Evolutionary conservation across 495 filamentous ascomycete genomes (phyloP), one percentile per base, ranked within the genome.

Genomic region (Bathelium albidoporum): DNA sequence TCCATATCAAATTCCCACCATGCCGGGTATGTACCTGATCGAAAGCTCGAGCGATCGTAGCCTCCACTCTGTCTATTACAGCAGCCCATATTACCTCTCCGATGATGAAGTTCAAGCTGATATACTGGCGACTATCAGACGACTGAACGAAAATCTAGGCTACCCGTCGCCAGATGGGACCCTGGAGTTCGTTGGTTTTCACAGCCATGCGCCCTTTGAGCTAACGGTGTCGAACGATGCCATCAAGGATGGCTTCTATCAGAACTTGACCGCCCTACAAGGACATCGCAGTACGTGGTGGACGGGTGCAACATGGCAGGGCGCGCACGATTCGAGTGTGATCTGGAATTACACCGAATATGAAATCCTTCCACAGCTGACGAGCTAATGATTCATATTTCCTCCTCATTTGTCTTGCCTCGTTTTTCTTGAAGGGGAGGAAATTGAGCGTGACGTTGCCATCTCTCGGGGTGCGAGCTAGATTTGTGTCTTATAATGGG

Each of bases 221-320:
- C 29, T 69, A 45, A 59, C 71, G 26, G 68, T 68, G 24, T 58
- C 72, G n/a, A 68, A 71, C 0, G 72, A 71, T 26, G 75, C 73
- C 0, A 79, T 83, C 28, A 62, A 61, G 28, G 55, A 44, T 31
- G 82, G 82, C 1, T 85, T 83, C 60, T 82, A 85, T 52, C 66
- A 75, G 60, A 63, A 76, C 24, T 64, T 81, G 61, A 76, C 80
- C 64, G 76, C 63, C 10, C 65, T 87, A 62, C 82, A 87, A 69
- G 82, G 82, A 0, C 63, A 74, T n/a, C 62, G 75, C 49, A 70
- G 73, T 14, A 84, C 81, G 12, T 85, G 69, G 62, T 85, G 77
- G 62, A 84, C 82, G 0, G 82, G 82, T 1, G 80, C 79, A 9
- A 72, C 71, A 16, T 72, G 44, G 45, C 59, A 63, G 52, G 59